Evolutionary conservation across 225 moss, liverwort and hornwort genomes (phyloP), one percentile per base, ranked within the genome.

Genomic region (Bryoerythrophyllum caledonicum): DNA sequence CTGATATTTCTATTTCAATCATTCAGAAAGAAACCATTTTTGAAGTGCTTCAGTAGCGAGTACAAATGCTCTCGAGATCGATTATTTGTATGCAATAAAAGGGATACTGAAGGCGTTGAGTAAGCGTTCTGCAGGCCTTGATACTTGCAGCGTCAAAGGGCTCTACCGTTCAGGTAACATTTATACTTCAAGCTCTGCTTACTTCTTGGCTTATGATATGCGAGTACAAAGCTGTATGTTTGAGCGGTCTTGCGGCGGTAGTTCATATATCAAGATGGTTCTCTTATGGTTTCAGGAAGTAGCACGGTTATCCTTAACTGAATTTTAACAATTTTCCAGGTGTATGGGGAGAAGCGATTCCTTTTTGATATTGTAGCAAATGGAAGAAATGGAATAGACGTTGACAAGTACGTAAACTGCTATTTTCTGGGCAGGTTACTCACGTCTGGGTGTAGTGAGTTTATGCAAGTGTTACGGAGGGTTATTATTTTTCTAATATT

Each of bases 351-450:
- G 32, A 96, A 93, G 63, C 79, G 86, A 49, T 96, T 96, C 61
- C 85, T 96, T 35, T 93, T 87, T 80, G 93, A 96, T 81, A 89
- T 96, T 75, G 95, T 96, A 74, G 95, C 95, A 74, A 96, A 96
- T 88, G 93, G 95, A 80, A 91, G 93, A 80, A 96, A 96, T 74
- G 95, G 95, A 71, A 90, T 96, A 60, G 95, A 96, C 76, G 91
- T 96, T 80, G 95, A 96, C 80, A 96, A 96, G 95, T 96, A 85
- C 65, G 91, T 73, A 44, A 59, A 68, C 69, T 51, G 51, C 79
- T 24, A 57, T 35, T 64, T 65, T 58, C 35, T 63, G 24, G 63
- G 34, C 30, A 76, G 51, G 25, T 58, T 55, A 49, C 60, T 57
- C 17, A 63, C 41, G 20, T 19, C 30, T 71, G 40, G 46, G 6